Evolutionary conservation across 805 yeast species (phyloP).

Genomic region (Candida glaebosa): DNA sequence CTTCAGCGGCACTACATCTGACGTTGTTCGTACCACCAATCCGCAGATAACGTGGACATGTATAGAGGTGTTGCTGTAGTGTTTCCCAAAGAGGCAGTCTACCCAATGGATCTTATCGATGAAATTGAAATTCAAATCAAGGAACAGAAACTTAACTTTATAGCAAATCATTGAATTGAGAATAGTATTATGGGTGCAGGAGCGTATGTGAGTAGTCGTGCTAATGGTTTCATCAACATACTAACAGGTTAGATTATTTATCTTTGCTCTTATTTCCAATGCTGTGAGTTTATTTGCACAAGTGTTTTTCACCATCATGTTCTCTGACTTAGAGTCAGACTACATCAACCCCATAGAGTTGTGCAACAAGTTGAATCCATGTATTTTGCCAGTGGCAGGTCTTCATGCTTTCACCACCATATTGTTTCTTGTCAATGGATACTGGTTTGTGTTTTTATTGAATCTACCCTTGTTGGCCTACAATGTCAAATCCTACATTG

Average conservation of each 20-base stretch:
- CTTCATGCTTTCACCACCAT: constrained; percentile 70
- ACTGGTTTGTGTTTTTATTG: constrained; percentile 85
- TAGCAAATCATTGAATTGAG: not conserved
- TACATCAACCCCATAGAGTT: constrained; percentile 96
- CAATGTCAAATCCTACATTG: constrained; percentile 75
- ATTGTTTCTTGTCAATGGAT: constrained; percentile 78
- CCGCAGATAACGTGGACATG: constrained; percentile 17
- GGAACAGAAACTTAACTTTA: not conserved
- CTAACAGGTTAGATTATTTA: constrained; percentile 47
- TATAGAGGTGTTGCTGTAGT: constrained; percentile 12
- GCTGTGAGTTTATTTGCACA: constrained; percentile 86
- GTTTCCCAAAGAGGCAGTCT: constrained; percentile 4
- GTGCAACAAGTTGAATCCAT: constrained; percentile 87
- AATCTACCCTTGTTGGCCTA: constrained; percentile 81
- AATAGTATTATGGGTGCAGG: constrained; percentile 4
- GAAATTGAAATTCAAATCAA: not conserved
- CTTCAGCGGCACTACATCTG: constrained; percentile 14
- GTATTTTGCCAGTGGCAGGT: constrained; percentile 86
- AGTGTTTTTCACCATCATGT: constrained; percentile 93
- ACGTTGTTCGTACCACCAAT: constrained; percentile 6
- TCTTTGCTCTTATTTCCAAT: constrained; percentile 76
- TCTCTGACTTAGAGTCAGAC: constrained; percentile 92
- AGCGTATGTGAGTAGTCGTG: constrained; percentile 1
- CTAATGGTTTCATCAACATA: not conserved
- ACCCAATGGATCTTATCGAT: not conserved